Base-by-base conservation (phyloP, 176 grass and related monocot genomes). In the Musa schizocarpa region DNA sequence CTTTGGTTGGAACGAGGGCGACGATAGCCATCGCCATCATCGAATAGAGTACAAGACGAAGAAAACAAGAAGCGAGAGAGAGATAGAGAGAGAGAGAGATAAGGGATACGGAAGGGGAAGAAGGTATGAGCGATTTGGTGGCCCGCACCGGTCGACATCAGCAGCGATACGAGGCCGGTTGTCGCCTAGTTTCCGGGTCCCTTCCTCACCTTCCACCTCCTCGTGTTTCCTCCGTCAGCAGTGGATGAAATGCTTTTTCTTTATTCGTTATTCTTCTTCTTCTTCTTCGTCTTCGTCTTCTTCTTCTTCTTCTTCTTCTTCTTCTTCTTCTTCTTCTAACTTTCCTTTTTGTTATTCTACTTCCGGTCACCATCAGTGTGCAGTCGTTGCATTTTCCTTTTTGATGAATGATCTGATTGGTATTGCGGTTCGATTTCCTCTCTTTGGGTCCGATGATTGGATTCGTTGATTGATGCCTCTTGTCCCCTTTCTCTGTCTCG, bases 91-190 rank as follows among this genome's bases (percentile, higher is more conserved):
- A 26, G 12, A 49, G 20, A 53, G 29, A 53, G 52, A 54, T 63
- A 69, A 74, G 68, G 10, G n/a, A 68, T 81, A 65, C 27, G 55
- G 69, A 53, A 50, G 54, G 54, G 20, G 34, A 21, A 50, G 57
- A 72, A n/a, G 73, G 68, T 49, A 99, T 99, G 95, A 92, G 95
- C 80, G 95, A 99, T 88, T 79, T 99, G 66, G 91, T 99, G 76
- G 95, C 95, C 50, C 95, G 95, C 75, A 99, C 95, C 72, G 95
- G 95, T 71, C 88, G 95, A 57, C 95, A 99, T 76, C 95, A 99
- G 86, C 95, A 99, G 88, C 95, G 95, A 26, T 99, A 99, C 77
- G 88, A 94, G 77, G 95, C 74, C 29, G 88, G 91, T 59, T 81
- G 88, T 76, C 91, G 91, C 53, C 86, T 99, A 65, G 85, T 99